phyloP scores from a whole-genome alignment of 2,329 filamentous ascomycete species.

The Ophiostoma tasmaniense region DNA sequence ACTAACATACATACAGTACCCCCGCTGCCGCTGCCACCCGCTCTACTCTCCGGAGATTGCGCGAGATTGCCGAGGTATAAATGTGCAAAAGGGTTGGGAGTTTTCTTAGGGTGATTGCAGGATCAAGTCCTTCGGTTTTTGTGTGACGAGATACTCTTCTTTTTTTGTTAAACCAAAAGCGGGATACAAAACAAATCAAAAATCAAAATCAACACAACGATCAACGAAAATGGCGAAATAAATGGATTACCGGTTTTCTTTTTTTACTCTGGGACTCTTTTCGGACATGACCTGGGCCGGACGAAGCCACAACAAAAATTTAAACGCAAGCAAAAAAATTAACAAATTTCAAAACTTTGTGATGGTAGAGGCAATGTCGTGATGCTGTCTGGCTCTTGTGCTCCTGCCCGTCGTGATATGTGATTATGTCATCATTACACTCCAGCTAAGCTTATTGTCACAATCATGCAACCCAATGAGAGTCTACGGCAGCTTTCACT shows the following conservation, averaged over 20 bases:
- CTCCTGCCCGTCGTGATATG: too few species aligned
- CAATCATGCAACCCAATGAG: too few species aligned
- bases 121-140: slow-evolving; percentile 6
- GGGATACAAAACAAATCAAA: slow-evolving; percentile 6
- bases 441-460: too few species aligned
- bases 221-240: slow-evolving; percentile 7
- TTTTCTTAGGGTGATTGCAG: slow-evolving; percentile 4
- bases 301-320: slow-evolving; percentile 6
- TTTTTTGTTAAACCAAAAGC: slow-evolving; percentile 4
- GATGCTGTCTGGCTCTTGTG: too few species aligned
- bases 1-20: slow-evolving; percentile 48
- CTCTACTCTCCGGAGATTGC: slow-evolving; percentile 93
- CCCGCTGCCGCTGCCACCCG: slow-evolving; percentile 88
- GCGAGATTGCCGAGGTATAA: slow-evolving; percentile 95
- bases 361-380: background rate
- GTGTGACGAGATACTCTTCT: slow-evolving; percentile 6
- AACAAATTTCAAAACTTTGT: slow-evolving; percentile 3
- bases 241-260: slow-evolving; percentile 9
- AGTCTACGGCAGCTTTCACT: too few species aligned
- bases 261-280: slow-evolving; percentile 6
- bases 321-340: slow-evolving; percentile 9
- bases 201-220: background rate
- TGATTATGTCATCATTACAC: too few species aligned
- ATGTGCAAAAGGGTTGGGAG: slow-evolving; percentile 6
- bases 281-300: slow-evolving; percentile 1